These are phyloP conservation scores for Saccharomyces hybrid DNA, from an alignment of 1,139 yeast genomes.

Conservation along the genomic window DNA sequence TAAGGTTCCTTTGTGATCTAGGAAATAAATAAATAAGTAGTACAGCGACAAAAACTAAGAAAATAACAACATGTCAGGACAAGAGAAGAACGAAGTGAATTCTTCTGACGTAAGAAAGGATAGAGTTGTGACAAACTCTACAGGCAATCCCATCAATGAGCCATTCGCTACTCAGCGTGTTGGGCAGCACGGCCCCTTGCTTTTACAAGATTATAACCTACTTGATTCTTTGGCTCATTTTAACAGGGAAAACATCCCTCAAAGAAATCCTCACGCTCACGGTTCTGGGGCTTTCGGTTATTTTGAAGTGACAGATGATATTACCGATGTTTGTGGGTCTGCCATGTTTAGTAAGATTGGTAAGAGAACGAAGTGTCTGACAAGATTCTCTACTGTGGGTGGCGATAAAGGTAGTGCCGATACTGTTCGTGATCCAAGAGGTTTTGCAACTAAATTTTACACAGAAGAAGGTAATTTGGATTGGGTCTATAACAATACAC, in stretches of 20 bases:
- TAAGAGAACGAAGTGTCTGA: slow-evolving; percentile 41
- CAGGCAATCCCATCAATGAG: slow-evolving; percentile 56
- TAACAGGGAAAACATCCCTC: slow-evolving; percentile 56
- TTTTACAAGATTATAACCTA: slow-evolving; percentile 50
- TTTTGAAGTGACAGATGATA: slow-evolving; percentile 53
- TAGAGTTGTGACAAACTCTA: slow-evolving; percentile 48
- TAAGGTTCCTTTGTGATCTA: no score
- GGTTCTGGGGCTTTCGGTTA: slow-evolving; percentile 59
- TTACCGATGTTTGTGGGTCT: slow-evolving; percentile 45
- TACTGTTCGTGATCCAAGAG: slow-evolving; percentile 54
- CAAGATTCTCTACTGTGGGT: slow-evolving; percentile 55
- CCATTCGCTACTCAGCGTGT: slow-evolving; percentile 66
- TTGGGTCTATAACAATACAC: slow-evolving; percentile 58
- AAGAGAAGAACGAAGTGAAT: slow-evolving; percentile 11
- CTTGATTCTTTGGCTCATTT: slow-evolving; percentile 53
- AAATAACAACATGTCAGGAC: background rate
- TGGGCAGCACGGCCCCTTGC: slow-evolving; percentile 47
- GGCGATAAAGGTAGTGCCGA: slow-evolving; percentile 54
- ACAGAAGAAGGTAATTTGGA: slow-evolving; percentile 56
- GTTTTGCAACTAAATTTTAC: slow-evolving; percentile 48
- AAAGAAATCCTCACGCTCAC: slow-evolving; percentile 58
- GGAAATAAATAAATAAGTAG: no score
- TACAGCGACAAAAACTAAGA: no score
- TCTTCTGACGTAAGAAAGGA: slow-evolving; percentile 26
- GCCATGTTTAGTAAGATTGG: slow-evolving; percentile 43